Base-by-base conservation (phyloP, 2,329 filamentous ascomycete species). In the Phoma sp. region DNA sequence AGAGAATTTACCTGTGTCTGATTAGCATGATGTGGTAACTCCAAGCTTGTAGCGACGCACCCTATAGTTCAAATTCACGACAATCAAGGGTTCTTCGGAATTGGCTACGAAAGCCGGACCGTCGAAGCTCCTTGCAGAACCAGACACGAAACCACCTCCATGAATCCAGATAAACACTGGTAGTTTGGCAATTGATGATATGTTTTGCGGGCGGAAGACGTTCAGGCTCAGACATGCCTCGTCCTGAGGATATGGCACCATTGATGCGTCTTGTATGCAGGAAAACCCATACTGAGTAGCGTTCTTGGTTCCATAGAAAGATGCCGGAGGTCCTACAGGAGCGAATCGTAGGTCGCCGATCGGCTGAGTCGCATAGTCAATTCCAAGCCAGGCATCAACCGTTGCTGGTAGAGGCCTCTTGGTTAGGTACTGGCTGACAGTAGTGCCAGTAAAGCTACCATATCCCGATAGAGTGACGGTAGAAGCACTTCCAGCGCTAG, bases 381-480 rank as follows among this genome's bases (percentile, higher is more conserved):
- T 78, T 1, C 78, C 78, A 2, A 81, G 68, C 79, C 78, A 81
- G 3, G 79, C 78, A 36, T 81, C 76, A 2, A 81, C 75, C 0
- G 69, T 34, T 3, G 57, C 60, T 5, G 72, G 65, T 0, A 78
- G 65, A 7, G 66, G 48, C 15, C 69, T 65, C 40, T 74, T 73
- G 25, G 68, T 77, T 29, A 77, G 46, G 1, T 73, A 77, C 23
- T 67, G 59, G 23, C 69, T 71, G 42, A 78, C 53, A 6, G 66
- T 62, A 1, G 67, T 77, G 14, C 76, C 76, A 20, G 62, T 47
- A 53, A 78, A 78, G 10, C 56, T 68, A 17, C 76, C 76, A 38
- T 78, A 78, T 7, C 68, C 74, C 6, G 73, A 62, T 12, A 78
- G 67, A 5, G 52, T 57, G 28, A 69, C 59, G 26, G 43, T 48